Evolutionary conservation across 768 basidiomycete genomes (phyloP), one percentile per base, ranked within the genome.

Genomic region (Calocybe cyanea): DNA sequence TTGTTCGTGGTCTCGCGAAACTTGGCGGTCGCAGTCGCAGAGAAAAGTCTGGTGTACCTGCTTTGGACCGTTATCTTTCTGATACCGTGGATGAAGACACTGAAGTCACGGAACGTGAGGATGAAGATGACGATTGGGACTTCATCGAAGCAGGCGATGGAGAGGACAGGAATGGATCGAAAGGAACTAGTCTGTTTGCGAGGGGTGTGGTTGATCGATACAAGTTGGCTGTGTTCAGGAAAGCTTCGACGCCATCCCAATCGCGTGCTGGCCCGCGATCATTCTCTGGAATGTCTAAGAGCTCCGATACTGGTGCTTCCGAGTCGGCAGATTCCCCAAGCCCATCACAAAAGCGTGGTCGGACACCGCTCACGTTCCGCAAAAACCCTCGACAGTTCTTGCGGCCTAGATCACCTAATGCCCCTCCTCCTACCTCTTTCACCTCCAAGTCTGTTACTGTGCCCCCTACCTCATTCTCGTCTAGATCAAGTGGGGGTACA

Each of bases 201-300:
- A 81, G 91, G n/a, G 92, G 92, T 4, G 87, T 93, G 38, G 89
- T 92, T 41, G 92, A 95, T 61, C 76, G 86, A 43, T 95, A 94
- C 61, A 75, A 80, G 46, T 70, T 95, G 43, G 82, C 87, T 13
- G 89, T 92, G 17, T 92, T 92, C 77, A 77, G 89, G 44, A 92
- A 91, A 61, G 74, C 76, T n/a, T 81, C 84, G 11, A 85, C 83
- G 9, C 81, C 85, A 4, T 69, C 70, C 34, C 70, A 75, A 39
- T 52, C 48, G 39, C 70, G 75, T 10, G 55, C 68, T 13, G 61
- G 57, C 2, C 67, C 70, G 5, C 72, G 80, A 18, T 73, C 77
- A 6, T 67, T 75, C 49, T 85, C 86, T 15, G 80, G 77, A 19
- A 62, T 77, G 52, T 86, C 83, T 28, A 73, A 73, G 21, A 71